Evolutionary conservation across 1,284 basidiomycete species (phyloP), one percentile per base, ranked within the genome.

Genomic region (Pyrrhoderma lamaoense): DNA sequence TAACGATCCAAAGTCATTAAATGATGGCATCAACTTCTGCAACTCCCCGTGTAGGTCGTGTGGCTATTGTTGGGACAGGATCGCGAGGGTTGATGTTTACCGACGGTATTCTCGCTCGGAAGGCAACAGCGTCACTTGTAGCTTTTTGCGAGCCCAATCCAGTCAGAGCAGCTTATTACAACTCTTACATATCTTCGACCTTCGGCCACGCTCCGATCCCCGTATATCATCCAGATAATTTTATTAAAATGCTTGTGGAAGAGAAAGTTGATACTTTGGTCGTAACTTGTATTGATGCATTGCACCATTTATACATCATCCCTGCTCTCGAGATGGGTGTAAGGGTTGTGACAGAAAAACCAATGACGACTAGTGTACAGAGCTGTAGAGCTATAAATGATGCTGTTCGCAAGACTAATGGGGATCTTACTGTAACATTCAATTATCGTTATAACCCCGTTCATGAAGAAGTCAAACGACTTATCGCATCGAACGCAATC

Each of bases 391-490:
- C 62, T 4, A 77, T 77, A 49, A 62, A 77, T 25, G 65, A 72
- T 21, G 67, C 75, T 0, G 73, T 75, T 8, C 59, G 72, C 44
- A 63, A 68, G 13, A 73, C 70, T 1, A 64, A 70, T 0, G 67
- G 63, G 31, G 71, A 72, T 57, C 54, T 74, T 19, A 74, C 70
- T 5, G 71, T 72, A 0, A 72, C 71, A 2, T 73, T 73, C 60
- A 72, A 72, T 57, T 71, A 72, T 52, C 67, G 70, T 42, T 78
- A 76, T 64, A 77, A 79, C 59, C 76, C 75, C 8, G 72, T 75
- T 3, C 75, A 77, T 56, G 75, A 76, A 63, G 70, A 75, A 46
- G 72, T 78, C 25, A 74, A 76, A 57, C 67, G 75, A 45, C 68
- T 74, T 4, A 66, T 78, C 40, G 65, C 73, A 1, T 5, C 27